Evolutionary conservation across 257 asterid species (phyloP).

Genomic region (Phtheirospermum japonicum): DNA sequence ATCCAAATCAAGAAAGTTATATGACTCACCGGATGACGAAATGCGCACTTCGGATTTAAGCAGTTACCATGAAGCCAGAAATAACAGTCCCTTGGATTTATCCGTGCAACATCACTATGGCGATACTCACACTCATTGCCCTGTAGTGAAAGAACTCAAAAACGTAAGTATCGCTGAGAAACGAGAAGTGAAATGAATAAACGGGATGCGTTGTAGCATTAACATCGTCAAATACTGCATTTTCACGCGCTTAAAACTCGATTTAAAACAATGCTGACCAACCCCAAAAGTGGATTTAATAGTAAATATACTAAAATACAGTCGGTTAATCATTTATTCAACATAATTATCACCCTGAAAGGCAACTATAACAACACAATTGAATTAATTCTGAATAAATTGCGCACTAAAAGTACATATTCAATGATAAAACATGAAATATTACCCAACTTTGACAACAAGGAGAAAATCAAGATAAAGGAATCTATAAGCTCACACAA

Average conservation of each 20-base stretch:
- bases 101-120: conserved; percentile 79
- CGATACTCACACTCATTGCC: conserved; percentile 91
- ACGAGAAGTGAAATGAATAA: background rate
- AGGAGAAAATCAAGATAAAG: background rate
- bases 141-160: conserved; percentile 34
- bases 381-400: background rate
- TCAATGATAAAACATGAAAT: background rate
- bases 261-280: background rate
- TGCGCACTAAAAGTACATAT: background rate
- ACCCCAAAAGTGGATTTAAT: background rate
- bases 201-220: too few species aligned
- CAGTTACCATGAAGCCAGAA: conserved; percentile 85
- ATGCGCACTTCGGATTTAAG: conserved; percentile 75
- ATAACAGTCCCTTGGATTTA: conserved; percentile 88
- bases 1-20: conserved; percentile 7
- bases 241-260: background rate
- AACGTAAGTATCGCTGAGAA: conserved; percentile 8
- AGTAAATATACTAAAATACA: background rate
- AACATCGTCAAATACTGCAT: conserved; percentile 7
- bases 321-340: background rate
- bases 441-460: conserved; percentile 8
- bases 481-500: background rate
- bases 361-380: background rate
- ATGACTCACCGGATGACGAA: conserved; percentile 86
- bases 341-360: conserved; percentile 5